A percentile compares a stretch with the other conserved stretches of the same genome.
phyloP scores from a whole-genome alignment of 2,329 filamentous ascomycete species.

The Colletotrichum orchidophilum region DNA sequence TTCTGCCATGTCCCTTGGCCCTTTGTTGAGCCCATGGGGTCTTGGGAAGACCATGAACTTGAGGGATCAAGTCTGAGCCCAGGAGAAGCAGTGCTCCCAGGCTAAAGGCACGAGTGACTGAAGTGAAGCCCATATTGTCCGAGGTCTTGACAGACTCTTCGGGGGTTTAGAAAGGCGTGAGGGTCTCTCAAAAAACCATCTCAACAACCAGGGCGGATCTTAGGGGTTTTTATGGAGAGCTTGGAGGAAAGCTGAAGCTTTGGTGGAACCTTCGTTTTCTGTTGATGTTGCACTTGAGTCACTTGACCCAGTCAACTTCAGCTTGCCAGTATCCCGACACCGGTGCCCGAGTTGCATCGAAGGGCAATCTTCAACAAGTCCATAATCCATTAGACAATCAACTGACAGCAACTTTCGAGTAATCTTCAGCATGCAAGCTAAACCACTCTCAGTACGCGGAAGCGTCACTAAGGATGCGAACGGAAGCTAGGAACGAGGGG shows the following conservation, averaged over 20 bases:
- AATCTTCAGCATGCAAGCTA: background rate
- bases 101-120: background rate
- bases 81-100: conserved; percentile 18
- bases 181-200: background rate
- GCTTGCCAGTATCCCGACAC: background rate
- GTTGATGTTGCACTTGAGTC: background rate
- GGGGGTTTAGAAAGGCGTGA: background rate
- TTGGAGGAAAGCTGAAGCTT: background rate
- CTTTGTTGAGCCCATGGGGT: conserved; percentile 26
- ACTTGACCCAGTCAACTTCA: background rate
- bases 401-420: background rate
- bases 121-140: conserved; percentile 7
- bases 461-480: background rate
- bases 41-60: conserved; percentile 12
- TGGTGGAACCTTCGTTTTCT: background rate
- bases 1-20: conserved; percentile 23
- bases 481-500: background rate
- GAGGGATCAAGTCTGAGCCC: background rate
- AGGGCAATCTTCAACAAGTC: background rate
- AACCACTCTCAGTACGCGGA: background rate
- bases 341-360: background rate
- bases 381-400: background rate
- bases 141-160: background rate
- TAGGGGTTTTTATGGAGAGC: background rate
- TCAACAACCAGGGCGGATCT: rapidly evolving